Conservation (phyloP, 345 rosid genomes). For the Eucalyptus curtisii region DNA sequence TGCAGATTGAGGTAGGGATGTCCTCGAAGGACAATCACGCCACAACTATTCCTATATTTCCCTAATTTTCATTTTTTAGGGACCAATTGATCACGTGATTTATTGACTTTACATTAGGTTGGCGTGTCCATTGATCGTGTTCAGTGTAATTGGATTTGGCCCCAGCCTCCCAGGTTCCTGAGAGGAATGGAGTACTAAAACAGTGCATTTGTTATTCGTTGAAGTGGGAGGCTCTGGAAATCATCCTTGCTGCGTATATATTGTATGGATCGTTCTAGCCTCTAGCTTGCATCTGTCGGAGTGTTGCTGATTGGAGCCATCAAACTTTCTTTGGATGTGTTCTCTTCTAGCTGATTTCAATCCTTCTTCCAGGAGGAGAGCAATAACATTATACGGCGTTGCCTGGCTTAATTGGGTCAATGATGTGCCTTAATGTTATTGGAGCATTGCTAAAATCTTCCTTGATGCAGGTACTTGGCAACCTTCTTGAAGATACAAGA, state of each 20-base stretch:
- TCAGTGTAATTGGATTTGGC: slow-evolving; percentile 38
- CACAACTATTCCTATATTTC: neutral
- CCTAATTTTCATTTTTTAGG: slow-evolving; percentile 20
- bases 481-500: neutral
- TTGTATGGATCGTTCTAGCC: slow-evolving; percentile 18
- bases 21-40: slow-evolving; percentile 19
- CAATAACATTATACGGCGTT: neutral
- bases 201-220: neutral
- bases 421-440: neutral
- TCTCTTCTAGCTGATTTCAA: neutral
- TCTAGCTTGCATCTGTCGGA: slow-evolving; percentile 40
- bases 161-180: slow-evolving; percentile 18
- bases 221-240: slow-evolving; percentile 37
- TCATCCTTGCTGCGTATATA: slow-evolving; percentile 27
- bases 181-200: slow-evolving; percentile 40
- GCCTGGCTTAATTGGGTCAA: neutral
- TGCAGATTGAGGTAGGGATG: slow-evolving; percentile 50
- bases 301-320: slow-evolving; percentile 58
- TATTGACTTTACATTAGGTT: slow-evolving; percentile 61
- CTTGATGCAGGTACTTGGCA: neutral
- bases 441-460: neutral
- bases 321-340: slow-evolving; percentile 19
- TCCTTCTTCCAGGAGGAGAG: neutral
- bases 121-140: slow-evolving; percentile 29
- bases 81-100: slow-evolving; percentile 45